Evolutionary conservation across 2,329 filamentous ascomycete genomes (phyloP).

Genomic region (Colletotrichum karsti): DNA sequence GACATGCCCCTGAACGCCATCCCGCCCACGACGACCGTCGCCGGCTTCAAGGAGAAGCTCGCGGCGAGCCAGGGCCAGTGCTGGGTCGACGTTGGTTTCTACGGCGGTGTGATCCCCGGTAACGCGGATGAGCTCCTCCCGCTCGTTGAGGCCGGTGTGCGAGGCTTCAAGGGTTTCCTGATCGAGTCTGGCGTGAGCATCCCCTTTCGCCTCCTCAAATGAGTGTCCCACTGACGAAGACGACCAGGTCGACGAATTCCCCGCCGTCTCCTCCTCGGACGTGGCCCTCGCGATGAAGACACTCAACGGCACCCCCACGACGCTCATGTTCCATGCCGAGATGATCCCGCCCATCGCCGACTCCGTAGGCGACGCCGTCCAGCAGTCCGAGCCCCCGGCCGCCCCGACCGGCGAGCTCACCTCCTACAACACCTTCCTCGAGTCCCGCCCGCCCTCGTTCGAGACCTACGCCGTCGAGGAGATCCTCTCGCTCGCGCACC

Average conservation of each 20-base stretch:
- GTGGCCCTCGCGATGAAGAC: constrained; percentile 82
- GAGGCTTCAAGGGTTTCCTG: constrained; percentile 97
- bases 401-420: constrained; percentile 77
- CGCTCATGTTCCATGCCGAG: constrained; percentile 98
- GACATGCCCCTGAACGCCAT: constrained; percentile 99
- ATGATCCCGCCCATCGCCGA: constrained; percentile 91
- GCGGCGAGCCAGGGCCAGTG: constrained; percentile 85
- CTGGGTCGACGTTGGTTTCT: constrained; percentile 99
- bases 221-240: constrained; percentile 18
- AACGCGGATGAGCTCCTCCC: constrained; percentile 83
- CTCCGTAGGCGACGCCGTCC: constrained; percentile 81
- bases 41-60: constrained; percentile 84
- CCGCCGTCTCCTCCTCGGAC: constrained; percentile 83
- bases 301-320: constrained; percentile 83
- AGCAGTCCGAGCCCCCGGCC: constrained; percentile 73
- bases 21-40: constrained; percentile 90
- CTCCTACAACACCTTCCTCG: constrained; percentile 88
- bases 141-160: constrained; percentile 84
- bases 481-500: constrained; percentile 81
- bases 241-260: constrained; percentile 88
- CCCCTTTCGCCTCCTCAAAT: background rate
- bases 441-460: constrained; percentile 87
- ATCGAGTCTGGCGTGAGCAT: constrained; percentile 89
- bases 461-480: constrained; percentile 91
- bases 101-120: constrained; percentile 92